These are phyloP conservation scores for Triangularia verruculosa DNA, from an alignment of 2,329 filamentous ascomycete species.

Conservation along the genomic window DNA sequence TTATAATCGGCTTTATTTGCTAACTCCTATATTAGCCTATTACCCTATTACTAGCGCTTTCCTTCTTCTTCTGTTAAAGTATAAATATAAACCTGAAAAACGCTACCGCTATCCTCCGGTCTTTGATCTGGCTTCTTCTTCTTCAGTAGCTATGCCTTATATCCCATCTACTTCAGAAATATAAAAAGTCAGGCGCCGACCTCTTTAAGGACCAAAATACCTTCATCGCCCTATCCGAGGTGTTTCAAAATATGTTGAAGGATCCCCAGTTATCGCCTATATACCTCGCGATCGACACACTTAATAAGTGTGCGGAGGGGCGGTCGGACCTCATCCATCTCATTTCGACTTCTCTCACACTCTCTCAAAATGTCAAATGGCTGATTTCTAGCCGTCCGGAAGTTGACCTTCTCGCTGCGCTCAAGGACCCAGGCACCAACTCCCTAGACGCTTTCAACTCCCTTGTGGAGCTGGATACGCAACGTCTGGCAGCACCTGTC, in stretches of 20 bases:
- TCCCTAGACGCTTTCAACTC: background rate
- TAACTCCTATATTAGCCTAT: conserved; percentile 16
- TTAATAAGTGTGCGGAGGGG: conserved; percentile 19
- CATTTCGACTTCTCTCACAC: conserved; percentile 14
- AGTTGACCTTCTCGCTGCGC: conserved; percentile 16
- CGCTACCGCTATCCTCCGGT: conserved; percentile 21
- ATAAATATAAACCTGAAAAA: conserved; percentile 20
- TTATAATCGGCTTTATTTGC: conserved; percentile 23
- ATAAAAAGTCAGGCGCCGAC: conserved; percentile 19
- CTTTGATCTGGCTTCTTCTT: conserved; percentile 16
- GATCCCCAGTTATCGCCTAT: conserved; percentile 15
- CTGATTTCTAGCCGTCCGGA: conserved; percentile 23
- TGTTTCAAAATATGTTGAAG: conserved; percentile 19
- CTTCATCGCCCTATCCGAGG: conserved; percentile 18
- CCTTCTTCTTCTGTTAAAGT: conserved; percentile 24
- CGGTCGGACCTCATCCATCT: conserved; percentile 14
- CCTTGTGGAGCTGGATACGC: conserved; percentile 22
- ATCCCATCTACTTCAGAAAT: conserved; percentile 23
- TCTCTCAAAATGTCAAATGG: conserved; percentile 21
- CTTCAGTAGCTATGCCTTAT: conserved; percentile 23
- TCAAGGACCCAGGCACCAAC: conserved; percentile 8
- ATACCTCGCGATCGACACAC: conserved; percentile 14
- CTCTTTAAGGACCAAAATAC: conserved; percentile 21
- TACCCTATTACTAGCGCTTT: conserved; percentile 12
- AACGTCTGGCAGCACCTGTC: conserved; percentile 19